Evolutionary conservation across 1,284 basidiomycete genomes (phyloP), one percentile per base, ranked within the genome.

Genomic region (Schizophyllum amplum): DNA sequence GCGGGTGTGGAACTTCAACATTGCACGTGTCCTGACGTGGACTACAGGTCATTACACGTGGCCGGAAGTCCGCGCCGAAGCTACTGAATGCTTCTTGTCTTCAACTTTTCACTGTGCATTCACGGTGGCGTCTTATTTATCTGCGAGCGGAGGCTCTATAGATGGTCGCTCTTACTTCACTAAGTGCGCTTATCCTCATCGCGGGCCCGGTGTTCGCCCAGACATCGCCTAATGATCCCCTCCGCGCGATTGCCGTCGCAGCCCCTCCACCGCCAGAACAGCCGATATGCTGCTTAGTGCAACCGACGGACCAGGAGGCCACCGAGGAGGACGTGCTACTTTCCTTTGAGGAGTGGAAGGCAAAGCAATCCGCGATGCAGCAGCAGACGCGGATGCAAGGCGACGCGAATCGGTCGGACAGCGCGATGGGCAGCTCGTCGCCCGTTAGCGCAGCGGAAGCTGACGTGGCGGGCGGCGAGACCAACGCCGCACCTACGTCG

Each of bases 321-420:
- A 71, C 74, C 42, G 85, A 89, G 55, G 82, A 84, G 54, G 82
- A 83, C 53, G 69, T 84, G 1, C 74, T 94, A 25, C 79, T 93
- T 22, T 88, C 88, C 0, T 96, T 96, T 66, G 90, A 94, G 65
- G 92, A 95, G 60, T 95, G 92, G 93, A 94, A 94, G 69, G 79
- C 81, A 50, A 86, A 81, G 58, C 84, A 85, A 56, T 64, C 75
- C 46, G 71, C 75, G 17, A 61, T 66, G 20, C 65, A 71, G 57
- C 56, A 61, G 52, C 63, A 66, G 24, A 67, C 23, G 17, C 25
- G 24, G 11, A 46, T 50, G 6, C 47, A 68, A 50, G 60, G 63
- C 33, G 72, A 74, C 53, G 64, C 60, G 42, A 71, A 5, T 52
- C 60, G 58, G 62, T 20, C 58, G 6, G 65, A 65, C 22, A 47